These are phyloP conservation scores for Rhodotorula kratochvilovae DNA, from an alignment of 768 basidiomycete genomes.

Conservation along the genomic window DNA sequence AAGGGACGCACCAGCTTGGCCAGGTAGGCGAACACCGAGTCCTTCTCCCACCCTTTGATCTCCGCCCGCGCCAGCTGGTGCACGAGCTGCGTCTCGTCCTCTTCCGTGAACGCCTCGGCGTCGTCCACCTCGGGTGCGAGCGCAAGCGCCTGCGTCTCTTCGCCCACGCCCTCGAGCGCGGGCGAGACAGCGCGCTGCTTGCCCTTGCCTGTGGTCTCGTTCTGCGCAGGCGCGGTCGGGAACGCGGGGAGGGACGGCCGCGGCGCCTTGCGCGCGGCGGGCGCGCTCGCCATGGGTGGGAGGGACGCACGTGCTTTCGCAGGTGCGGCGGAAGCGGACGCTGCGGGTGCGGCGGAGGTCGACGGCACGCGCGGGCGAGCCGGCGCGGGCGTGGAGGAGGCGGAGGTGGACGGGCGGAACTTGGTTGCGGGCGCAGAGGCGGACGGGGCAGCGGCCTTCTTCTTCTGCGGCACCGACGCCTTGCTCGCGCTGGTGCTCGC, in stretches of 20 bases:
- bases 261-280: neutral
- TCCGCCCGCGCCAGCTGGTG: neutral
- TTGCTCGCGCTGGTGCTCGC: neutral
- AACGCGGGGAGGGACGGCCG: neutral
- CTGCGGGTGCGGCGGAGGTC: neutral
- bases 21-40: neutral
- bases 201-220: neutral
- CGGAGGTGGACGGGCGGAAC: no score
- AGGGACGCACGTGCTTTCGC: neutral
- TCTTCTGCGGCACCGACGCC: neutral
- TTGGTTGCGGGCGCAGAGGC: no score
- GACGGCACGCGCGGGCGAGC: neutral
- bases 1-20: neutral
- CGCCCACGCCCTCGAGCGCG: neutral
- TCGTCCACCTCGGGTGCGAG: neutral
- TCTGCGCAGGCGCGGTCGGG: neutral
- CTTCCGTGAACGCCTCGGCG: neutral
- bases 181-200: neutral
- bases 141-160: neutral
- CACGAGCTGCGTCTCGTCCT: neutral
- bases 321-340: neutral
- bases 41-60: neutral
- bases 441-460: no score
- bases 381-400: no score
- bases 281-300: no score